Evolutionary conservation across 345 rosid genomes (phyloP).

Genomic region (Eucalyptus regnans): DNA sequence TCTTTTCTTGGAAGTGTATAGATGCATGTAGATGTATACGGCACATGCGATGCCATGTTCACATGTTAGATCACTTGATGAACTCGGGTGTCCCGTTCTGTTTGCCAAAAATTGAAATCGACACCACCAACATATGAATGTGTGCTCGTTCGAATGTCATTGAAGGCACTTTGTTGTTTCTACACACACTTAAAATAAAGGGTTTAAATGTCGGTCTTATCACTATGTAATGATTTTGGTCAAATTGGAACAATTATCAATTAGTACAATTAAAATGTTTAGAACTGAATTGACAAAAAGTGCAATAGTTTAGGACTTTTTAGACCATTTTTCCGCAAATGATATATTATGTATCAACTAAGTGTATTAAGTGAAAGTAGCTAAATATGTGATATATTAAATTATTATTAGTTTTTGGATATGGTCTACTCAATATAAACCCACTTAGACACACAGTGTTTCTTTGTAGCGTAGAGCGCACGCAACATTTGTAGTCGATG

Average conservation of each 20-base stretch:
- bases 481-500: not conserved
- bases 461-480: not conserved
- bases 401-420: not conserved
- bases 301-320: no score
- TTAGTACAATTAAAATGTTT: not conserved
- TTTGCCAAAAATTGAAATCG: not conserved
- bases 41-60: not conserved
- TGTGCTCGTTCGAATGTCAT: not conserved
- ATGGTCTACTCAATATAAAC: not conserved
- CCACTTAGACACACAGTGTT: not conserved
- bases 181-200: not conserved
- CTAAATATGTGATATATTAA: not conserved
- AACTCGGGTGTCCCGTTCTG: not conserved
- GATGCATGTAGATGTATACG: not conserved
- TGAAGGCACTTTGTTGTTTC: not conserved
- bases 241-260: not conserved
- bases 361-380: not conserved
- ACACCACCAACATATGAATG: not conserved
- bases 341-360: not conserved
- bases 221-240: not conserved
- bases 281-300: no score
- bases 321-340: not conserved
- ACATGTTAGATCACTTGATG: not conserved
- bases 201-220: not conserved
- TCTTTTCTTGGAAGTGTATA: not conserved